Evolutionary conservation across 768 basidiomycete species (phyloP), one percentile per base, ranked within the genome.

Genomic region (Calocybe gangraenosa): DNA sequence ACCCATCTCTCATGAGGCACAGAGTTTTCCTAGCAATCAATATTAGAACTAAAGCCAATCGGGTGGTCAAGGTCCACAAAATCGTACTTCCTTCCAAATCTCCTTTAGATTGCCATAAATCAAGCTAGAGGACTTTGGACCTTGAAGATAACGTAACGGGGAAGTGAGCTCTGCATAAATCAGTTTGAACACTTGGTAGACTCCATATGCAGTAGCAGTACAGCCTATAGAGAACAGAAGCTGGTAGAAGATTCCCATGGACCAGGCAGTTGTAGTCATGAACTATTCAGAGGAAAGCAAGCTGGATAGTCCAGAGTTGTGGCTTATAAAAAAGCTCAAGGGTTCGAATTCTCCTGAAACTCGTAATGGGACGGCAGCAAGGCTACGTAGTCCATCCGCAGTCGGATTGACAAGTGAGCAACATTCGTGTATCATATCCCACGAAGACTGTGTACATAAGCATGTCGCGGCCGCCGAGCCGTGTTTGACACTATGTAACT

Each of bases 71-170:
- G 31, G 11, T n/a, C 18, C 37, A 34, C 19, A 20, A 18, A 30
- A 13, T 14, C 35, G 23, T 36, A 44, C 50, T 19, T 47, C 50
- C 1, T 38, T 14, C 39, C 46, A 19, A 19, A 47, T 40, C 25
- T 52, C 66, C 31, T 56, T 60, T 45, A 77, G 37, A 54, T 80
- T 73, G 7, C 81, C 80, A 41, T 59, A 77, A 11, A 84, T 40
- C 45, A 61, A 64, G 48, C 68, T 74, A 3, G 65, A 43, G 44
- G 58, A 70, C 13, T 70, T 64, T 0, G 81, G 81, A 2, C 79
- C 80, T 6, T 71, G 79, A 20, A 83, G 65, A 33, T 65, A 49
- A 15, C 68, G 66, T 11, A 81, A 50, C 2, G 76, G 68, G 0
- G 75, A 76, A 7, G 56, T 64, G 46, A 61, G 60, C 40, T 65